A percentile compares a stretch with the other conserved stretches of the same genome.
Conservation (phyloP, 768 basidiomycete species). For the Daedaleopsis nitida region DNA sequence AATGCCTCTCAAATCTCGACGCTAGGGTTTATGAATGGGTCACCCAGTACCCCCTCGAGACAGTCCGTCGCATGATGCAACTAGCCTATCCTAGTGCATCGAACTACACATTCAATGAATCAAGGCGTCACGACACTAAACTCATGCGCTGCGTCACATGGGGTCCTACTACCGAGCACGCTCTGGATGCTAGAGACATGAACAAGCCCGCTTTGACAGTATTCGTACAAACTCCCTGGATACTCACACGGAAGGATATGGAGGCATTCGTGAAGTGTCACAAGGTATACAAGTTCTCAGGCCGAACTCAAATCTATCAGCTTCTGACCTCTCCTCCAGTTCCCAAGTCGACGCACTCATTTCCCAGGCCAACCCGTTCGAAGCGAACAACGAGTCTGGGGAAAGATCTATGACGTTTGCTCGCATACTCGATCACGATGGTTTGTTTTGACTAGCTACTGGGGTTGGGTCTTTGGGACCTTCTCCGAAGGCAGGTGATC, state of each 20-base stretch:
- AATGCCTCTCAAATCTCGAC: neutral
- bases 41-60: slow-evolving; percentile 52
- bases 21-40: slow-evolving; percentile 52
- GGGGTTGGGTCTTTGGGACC: slow-evolving; percentile 45
- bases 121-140: slow-evolving; percentile 19
- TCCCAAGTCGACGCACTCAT: neutral
- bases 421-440: slow-evolving; percentile 35
- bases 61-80: slow-evolving; percentile 44
- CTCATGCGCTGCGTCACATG: slow-evolving; percentile 24
- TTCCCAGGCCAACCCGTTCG: slow-evolving; percentile 14
- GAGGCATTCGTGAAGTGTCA: slow-evolving; percentile 30
- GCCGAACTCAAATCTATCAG: neutral
- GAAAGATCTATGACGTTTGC: slow-evolving; percentile 44
- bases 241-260: slow-evolving; percentile 36
- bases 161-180: slow-evolving; percentile 3
- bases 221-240: slow-evolving; percentile 44
- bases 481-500: slow-evolving; percentile 39
- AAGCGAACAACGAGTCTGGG: slow-evolving; percentile 29
- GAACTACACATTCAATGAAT: slow-evolving; percentile 34
- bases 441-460: slow-evolving; percentile 47
- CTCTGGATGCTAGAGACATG: slow-evolving; percentile 6
- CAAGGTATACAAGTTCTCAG: neutral
- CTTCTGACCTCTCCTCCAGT: slow-evolving; percentile 6
- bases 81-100: slow-evolving; percentile 31
- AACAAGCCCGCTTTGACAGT: slow-evolving; percentile 28